phyloP scores from a whole-genome alignment of 345 rosid species.

The Geranium rotundifolium region DNA sequence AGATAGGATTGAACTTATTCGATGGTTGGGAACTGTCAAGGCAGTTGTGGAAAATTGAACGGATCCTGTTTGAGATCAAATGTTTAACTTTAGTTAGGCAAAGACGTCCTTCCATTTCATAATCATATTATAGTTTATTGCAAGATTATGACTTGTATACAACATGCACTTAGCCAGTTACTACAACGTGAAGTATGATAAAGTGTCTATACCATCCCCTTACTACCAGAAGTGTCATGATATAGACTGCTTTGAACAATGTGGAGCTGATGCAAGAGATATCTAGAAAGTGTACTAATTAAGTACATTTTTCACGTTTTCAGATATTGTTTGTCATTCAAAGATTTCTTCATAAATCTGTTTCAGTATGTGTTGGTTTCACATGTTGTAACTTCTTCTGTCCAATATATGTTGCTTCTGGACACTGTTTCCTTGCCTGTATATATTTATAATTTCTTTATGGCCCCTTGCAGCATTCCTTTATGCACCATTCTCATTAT shows the following conservation, averaged over 20 bases:
- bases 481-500: no score
- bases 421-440: no score
- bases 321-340: no score
- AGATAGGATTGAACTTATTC: conserved; percentile 56
- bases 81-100: background rate
- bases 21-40: conserved; percentile 49
- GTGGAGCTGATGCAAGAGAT: background rate
- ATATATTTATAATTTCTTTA: no score
- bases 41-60: conserved; percentile 28
- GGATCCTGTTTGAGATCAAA: background rate
- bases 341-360: no score
- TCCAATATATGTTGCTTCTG: no score
- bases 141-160: background rate
- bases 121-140: background rate
- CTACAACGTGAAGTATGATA: background rate
- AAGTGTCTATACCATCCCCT: no score
- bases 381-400: no score
- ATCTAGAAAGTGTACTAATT: background rate
- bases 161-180: background rate
- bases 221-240: background rate
- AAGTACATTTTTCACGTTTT: background rate
- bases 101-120: background rate
- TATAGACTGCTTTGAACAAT: background rate
- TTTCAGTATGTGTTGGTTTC: no score
- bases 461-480: no score